Evolutionary conservation across 2,329 filamentous ascomycete genomes (phyloP).

Genomic region (Botrytis sinoallii): DNA sequence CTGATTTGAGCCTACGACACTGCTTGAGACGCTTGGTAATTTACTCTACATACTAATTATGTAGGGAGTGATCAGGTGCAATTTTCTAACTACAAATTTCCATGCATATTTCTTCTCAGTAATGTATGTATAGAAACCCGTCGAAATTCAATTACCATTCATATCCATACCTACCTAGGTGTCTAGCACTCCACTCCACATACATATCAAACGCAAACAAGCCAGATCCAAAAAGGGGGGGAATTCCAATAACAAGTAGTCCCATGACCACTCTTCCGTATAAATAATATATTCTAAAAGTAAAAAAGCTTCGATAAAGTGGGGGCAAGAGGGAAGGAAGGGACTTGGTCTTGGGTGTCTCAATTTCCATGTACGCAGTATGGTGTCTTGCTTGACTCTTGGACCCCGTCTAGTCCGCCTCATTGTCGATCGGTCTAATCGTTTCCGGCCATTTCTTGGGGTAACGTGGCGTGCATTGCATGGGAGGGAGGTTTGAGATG

Average conservation of each 20-base stretch:
- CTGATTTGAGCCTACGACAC: not conserved
- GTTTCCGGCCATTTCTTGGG: not conserved
- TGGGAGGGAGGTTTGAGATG: not conserved
- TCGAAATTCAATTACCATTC: not conserved
- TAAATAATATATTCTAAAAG: not conserved
- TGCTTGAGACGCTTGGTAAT: not conserved
- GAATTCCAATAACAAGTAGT: not conserved
- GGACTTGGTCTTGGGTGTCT: not conserved
- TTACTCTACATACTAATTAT: not conserved
- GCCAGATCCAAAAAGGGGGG: too few species aligned
- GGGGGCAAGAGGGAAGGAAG: not conserved
- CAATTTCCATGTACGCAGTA: not conserved
- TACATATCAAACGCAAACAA: not conserved
- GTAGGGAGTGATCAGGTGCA: not conserved
- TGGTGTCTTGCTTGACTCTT: not conserved
- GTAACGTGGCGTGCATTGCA: not conserved
- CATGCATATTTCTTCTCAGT: not conserved
- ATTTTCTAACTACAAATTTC: not conserved
- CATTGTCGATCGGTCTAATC: not conserved
- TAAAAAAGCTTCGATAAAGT: not conserved
- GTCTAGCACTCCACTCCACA: not conserved
- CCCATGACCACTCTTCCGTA: not conserved
- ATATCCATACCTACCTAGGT: not conserved
- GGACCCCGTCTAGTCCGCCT: not conserved
- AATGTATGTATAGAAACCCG: not conserved